These are phyloP conservation scores for Globisporangium nodosum DNA, from an alignment of 352 stramenopile species.

Conservation along the genomic window DNA sequence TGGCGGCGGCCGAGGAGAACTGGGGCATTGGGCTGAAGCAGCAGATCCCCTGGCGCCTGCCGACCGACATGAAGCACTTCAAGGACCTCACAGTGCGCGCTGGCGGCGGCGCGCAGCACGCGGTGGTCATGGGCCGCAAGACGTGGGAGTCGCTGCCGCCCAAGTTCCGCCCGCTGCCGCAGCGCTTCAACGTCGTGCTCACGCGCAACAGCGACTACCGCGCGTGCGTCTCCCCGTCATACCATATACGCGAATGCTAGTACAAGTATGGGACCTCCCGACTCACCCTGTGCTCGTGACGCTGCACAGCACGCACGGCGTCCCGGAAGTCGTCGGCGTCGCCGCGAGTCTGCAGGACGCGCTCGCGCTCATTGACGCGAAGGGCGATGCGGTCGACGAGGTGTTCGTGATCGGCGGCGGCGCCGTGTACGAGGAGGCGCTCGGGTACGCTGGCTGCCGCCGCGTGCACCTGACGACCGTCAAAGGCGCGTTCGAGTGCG, in stretches of 20 bases:
- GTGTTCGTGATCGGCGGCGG: slow-evolving; percentile 98
- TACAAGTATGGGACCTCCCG: no score
- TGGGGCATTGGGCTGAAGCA: slow-evolving; percentile 86
- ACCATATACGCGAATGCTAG: no score
- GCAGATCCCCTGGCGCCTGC: slow-evolving; percentile 93
- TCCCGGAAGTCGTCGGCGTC: slow-evolving; percentile 82
- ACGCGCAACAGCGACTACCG: slow-evolving; percentile 70
- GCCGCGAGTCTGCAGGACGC: slow-evolving; percentile 89
- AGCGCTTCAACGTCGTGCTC: slow-evolving; percentile 96
- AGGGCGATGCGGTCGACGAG: slow-evolving; percentile 76
- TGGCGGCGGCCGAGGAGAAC: slow-evolving; percentile 78
- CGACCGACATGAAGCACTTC: slow-evolving; percentile 96
- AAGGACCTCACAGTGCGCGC: slow-evolving; percentile 86
- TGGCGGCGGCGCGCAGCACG: slow-evolving; percentile 65
- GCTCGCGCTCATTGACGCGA: slow-evolving; percentile 70
- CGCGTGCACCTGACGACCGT: slow-evolving; percentile 91
- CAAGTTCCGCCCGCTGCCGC: slow-evolving; percentile 93
- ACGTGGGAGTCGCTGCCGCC: slow-evolving; percentile 98
- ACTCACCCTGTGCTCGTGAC: no score
- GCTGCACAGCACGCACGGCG: slow-evolving; percentile 9
- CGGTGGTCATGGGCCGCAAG: slow-evolving; percentile 99
- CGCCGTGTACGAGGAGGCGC: slow-evolving; percentile 92
- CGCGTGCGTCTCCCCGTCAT: not conserved
- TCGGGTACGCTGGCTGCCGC: slow-evolving; percentile 78
- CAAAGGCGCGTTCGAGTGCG: slow-evolving; percentile 84